phyloP scores from a whole-genome alignment of 1,284 basidiomycete species.

The Ustilago esculenta region DNA sequence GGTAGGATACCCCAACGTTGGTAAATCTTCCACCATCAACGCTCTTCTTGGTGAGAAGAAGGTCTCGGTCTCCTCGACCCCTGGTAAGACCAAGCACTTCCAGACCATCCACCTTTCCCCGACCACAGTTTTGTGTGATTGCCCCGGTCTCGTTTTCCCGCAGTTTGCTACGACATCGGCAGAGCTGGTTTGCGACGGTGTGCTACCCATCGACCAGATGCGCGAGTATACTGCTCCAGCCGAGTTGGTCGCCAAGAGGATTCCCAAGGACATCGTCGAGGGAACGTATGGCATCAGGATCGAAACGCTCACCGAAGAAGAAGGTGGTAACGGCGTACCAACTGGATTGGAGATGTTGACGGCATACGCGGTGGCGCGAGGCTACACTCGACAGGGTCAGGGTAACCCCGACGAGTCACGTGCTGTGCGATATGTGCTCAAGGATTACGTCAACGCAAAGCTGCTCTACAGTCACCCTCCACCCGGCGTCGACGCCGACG shows the following conservation, averaged over 20 bases:
- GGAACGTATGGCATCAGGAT: slow-evolving; percentile 88
- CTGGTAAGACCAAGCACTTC: slow-evolving; percentile 96
- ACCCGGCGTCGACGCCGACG: slow-evolving; percentile 75
- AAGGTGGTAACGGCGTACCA: slow-evolving; percentile 82
- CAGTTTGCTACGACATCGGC: slow-evolving; percentile 81
- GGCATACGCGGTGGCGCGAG: slow-evolving; percentile 81
- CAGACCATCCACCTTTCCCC: slow-evolving; percentile 94
- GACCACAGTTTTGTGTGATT: slow-evolving; percentile 92
- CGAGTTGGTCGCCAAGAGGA: slow-evolving; percentile 79
- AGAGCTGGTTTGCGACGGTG: slow-evolving; percentile 94
- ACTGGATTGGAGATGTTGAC: slow-evolving; percentile 85
- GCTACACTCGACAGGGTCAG: slow-evolving; percentile 90
- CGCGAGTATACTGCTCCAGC: slow-evolving; percentile 90
- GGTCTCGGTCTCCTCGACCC: slow-evolving; percentile 65
- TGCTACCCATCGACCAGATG: slow-evolving; percentile 97
- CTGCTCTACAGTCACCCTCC: slow-evolving; percentile 86
- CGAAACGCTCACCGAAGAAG: slow-evolving; percentile 76
- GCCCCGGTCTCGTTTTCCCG: slow-evolving; percentile 97
- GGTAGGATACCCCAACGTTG: slow-evolving; percentile 74
- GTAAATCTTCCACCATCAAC: slow-evolving; percentile 67
- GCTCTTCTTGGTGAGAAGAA: slow-evolving; percentile 66
- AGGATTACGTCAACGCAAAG: slow-evolving; percentile 97
- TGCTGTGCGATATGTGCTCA: slow-evolving; percentile 89
- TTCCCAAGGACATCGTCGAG: slow-evolving; percentile 87
- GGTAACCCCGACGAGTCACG: slow-evolving; percentile 97